phyloP scores from a whole-genome alignment of 2,329 filamentous ascomycete species.

The Pestalotiopsis sp. region DNA sequence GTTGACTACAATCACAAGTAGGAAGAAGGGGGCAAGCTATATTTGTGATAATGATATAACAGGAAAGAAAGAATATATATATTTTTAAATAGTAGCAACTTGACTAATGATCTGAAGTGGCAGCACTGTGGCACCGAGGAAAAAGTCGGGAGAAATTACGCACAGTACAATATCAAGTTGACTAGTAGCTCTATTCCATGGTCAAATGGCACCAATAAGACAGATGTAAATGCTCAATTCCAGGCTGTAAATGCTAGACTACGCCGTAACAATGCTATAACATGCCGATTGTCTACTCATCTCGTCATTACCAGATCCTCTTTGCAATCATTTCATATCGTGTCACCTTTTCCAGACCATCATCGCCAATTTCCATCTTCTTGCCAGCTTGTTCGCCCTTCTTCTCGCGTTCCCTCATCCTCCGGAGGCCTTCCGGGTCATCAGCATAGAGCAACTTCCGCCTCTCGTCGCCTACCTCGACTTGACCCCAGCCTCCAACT shows the following conservation, averaged over 20 bases:
- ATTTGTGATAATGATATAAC: too few species aligned
- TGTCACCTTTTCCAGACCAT: slow-evolving; percentile 55
- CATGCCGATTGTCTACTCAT: neutral
- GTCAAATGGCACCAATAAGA: neutral
- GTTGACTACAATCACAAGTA: too few species aligned
- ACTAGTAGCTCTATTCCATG: too few species aligned
- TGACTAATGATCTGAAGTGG: too few species aligned
- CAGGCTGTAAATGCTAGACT: neutral
- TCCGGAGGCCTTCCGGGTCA: slow-evolving; percentile 69
- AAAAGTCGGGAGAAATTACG: too few species aligned
- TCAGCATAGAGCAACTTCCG: slow-evolving; percentile 84
- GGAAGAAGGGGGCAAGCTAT: too few species aligned
- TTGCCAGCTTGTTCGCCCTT: slow-evolving; percentile 59
- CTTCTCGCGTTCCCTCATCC: slow-evolving; percentile 62
- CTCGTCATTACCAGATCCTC: slow-evolving; percentile 75
- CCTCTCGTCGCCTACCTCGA: slow-evolving; percentile 88
- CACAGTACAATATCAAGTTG: too few species aligned
- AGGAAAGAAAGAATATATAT: too few species aligned
- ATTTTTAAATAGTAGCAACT: too few species aligned
- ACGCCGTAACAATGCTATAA: neutral
- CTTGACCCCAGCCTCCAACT: slow-evolving; percentile 78
- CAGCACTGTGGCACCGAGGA: too few species aligned
- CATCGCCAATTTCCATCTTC: slow-evolving; percentile 50
- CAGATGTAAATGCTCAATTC: neutral
- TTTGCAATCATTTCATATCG: slow-evolving; percentile 96